Base-by-base conservation (phyloP, 257 asterid genomes). In the Capsicum chinense region DNA sequence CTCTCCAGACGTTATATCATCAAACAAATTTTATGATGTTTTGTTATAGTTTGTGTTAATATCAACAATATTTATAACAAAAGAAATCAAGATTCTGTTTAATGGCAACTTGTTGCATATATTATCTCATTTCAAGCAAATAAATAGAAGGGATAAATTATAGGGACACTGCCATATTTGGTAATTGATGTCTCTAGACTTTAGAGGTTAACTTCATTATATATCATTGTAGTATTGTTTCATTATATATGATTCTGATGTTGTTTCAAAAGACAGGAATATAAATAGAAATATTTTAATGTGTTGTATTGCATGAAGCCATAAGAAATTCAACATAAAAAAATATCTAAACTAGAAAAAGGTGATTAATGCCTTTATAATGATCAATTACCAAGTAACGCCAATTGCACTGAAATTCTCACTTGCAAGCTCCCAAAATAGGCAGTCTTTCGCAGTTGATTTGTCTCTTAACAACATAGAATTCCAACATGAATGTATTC, bases 401-500 rank as follows among this genome's bases (percentile, higher is more conserved):
- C 48, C 48, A 44, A 44, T 44, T 44, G 48, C 48, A 6, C 48
- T 44, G 48, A 6, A 44, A 44, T 44, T 44, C 48, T 6, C 48
- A 44, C 48, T 44, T 44, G 48, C 48, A 44, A 44, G 48, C 48
- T 6, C 6, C 6, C 48, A 44, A 44, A 44, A 44, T 5, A 44
- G 48, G 48, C 5, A 44, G 48, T 39, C 15, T 52, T 73, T 71
- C 56, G 19, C 39, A 10, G 59, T 11, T 21, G 9, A 50, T 50
- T 74, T 48, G n/a, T 74, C 6, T 74, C 47, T 74, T 74, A 13
- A 19, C 85, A 92, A 86, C 94, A 88, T 66, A 89, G 35, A 6
- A 91, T 84, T 2, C 92, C 92, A 16, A 89, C 56, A 37, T 87
- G 90, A 82, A 89, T 63, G 86, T 89, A 91, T 52, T 85, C 66